These are phyloP conservation scores for Cardamine chenopodiifolia DNA, from an alignment of 345 rosid genomes.

Conservation along the genomic window DNA sequence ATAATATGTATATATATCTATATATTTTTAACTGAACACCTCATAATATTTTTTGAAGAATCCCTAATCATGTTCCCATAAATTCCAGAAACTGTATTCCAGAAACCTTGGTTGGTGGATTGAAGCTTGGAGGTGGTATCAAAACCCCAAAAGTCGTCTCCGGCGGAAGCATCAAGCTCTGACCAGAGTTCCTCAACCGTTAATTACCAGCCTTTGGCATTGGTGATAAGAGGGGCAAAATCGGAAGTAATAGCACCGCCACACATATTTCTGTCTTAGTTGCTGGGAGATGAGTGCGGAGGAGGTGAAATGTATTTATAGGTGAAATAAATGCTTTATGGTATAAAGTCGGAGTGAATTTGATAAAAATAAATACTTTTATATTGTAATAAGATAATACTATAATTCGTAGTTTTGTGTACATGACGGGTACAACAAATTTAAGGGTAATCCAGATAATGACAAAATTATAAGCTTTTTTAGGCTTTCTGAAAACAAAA, in stretches of 20 bases:
- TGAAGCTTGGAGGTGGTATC: constrained; percentile 37
- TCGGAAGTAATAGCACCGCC: constrained; percentile 76
- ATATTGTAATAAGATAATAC: background rate
- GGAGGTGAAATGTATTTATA: constrained; percentile 31
- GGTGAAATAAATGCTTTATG: constrained; percentile 7
- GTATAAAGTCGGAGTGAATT: constrained; percentile 7
- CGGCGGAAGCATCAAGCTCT: constrained; percentile 54
- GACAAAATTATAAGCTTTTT: constrained; percentile 5
- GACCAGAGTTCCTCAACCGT: constrained; percentile 68
- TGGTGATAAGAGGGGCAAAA: constrained; percentile 40
- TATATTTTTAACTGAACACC: too few relatives aligned
- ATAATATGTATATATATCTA: background rate
- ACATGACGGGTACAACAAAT: constrained; percentile 32
- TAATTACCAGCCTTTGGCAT: constrained; percentile 50
- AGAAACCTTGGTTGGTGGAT: constrained; percentile 39
- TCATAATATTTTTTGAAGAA: background rate
- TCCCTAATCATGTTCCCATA: background rate
- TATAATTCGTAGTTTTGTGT: background rate
- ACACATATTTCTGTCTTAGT: constrained; percentile 53
- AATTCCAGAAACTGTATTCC: background rate
- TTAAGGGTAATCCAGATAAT: background rate
- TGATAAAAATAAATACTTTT: background rate
- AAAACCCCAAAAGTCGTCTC: constrained; percentile 50
- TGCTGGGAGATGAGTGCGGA: background rate
- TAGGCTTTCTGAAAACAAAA: background rate